phyloP scores from a whole-genome alignment of 164 flowering plant species.

The Vitis riparia region DNA sequence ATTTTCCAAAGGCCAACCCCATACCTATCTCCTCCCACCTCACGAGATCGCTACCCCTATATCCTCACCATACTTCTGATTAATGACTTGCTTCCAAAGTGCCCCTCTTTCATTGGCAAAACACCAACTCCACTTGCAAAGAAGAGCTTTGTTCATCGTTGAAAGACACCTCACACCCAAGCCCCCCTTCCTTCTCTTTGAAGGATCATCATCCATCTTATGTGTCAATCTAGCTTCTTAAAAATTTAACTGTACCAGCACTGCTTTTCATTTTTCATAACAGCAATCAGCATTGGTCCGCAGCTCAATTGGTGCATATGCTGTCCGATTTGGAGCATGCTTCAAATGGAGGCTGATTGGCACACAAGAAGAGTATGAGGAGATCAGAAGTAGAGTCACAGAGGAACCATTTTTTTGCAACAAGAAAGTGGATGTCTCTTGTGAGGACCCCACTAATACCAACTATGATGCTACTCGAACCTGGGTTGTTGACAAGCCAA shows the following conservation, averaged over 20 bases:
- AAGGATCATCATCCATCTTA: too few relatives aligned
- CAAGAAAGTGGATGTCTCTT: conserved; percentile 45
- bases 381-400: conserved; percentile 45
- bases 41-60: too few relatives aligned
- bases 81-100: too few relatives aligned
- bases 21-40: too few relatives aligned
- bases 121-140: too few relatives aligned
- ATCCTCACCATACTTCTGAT: too few relatives aligned
- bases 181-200: too few relatives aligned
- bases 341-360: conserved; percentile 73
- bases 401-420: conserved; percentile 60
- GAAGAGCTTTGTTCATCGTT: too few relatives aligned
- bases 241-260: background rate
- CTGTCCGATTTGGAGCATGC: conserved; percentile 71
- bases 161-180: too few relatives aligned
- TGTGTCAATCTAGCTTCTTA: too few relatives aligned
- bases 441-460: conserved; percentile 72
- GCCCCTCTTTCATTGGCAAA: too few relatives aligned
- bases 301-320: conserved; percentile 36
- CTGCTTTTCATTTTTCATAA: conserved; percentile 5
- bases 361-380: conserved; percentile 71
- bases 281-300: conserved; percentile 14
- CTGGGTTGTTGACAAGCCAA: conserved; percentile 83
- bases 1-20: too few relatives aligned
- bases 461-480: conserved; percentile 59